phyloP scores from a whole-genome alignment of 495 filamentous ascomycete genomes.

The Parachaetomium inaequale region DNA sequence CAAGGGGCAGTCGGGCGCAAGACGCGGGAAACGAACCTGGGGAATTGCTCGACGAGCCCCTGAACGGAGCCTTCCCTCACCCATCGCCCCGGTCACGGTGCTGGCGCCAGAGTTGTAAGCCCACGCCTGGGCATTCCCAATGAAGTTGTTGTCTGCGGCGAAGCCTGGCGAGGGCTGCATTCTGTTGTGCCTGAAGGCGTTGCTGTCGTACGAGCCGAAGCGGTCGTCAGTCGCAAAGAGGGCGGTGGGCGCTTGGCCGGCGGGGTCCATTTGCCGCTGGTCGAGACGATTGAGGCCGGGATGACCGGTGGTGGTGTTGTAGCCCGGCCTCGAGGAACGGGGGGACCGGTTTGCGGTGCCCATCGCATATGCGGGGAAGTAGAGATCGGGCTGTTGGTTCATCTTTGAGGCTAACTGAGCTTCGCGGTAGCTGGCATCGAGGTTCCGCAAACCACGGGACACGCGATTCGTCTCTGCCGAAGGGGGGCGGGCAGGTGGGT shows the following conservation, averaged over 20 bases:
- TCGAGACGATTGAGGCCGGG: conserved; percentile 62
- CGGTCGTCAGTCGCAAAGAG: conserved; percentile 45
- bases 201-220: conserved; percentile 50
- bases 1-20: conserved; percentile 1
- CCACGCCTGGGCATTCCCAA: conserved; percentile 50
- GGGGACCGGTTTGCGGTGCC: conserved; percentile 41
- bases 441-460: conserved; percentile 24
- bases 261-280: conserved; percentile 48
- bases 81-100: conserved; percentile 48
- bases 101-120: conserved; percentile 46
- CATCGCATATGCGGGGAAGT: conserved; percentile 31
- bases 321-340: conserved; percentile 43
- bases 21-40: conserved; percentile 38
- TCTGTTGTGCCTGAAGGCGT: conserved; percentile 57
- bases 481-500: background rate
- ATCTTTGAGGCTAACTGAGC: conserved; percentile 22
- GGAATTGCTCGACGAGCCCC: conserved; percentile 47
- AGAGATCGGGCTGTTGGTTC: conserved; percentile 34
- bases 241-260: conserved; percentile 35
- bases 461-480: background rate
- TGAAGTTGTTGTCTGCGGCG: conserved; percentile 35
- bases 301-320: conserved; percentile 58
- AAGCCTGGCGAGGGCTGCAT: conserved; percentile 51
- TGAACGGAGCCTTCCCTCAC: conserved; percentile 44
- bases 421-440: conserved; percentile 25